Evolutionary conservation across 2,329 filamentous ascomycete species (phyloP), one percentile per base, ranked within the genome.

Genomic region (Dissoconium aciculare): DNA sequence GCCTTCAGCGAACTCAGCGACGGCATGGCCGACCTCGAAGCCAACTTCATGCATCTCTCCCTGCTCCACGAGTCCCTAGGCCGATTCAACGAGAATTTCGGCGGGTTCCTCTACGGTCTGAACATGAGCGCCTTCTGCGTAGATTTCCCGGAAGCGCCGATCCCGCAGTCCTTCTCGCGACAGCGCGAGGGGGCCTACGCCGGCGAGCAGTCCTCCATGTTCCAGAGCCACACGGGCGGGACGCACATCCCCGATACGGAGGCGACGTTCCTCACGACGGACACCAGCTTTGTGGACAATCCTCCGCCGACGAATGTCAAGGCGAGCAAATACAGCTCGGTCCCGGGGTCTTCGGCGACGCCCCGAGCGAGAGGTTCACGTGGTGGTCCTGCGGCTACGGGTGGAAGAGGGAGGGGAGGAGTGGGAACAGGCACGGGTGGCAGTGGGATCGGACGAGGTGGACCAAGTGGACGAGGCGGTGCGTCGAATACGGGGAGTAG

Each of bases 111-210:
- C 27, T 98, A 95, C 48, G 89, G 89, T 2, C 57, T 98, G 53
- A 95, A 95, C 52, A 94, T 98, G 85, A 95, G 94, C 56, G 89
- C 89, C 1, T 98, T 95, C 54, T 95, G 87, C 54, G 85, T 95
- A 17, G 89, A 98, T 55, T 98, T 94, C 42, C 81, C 84, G 0
- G 89, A 98, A 80, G 80, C 79, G 1, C 85, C 85, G 0, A 72
- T 92, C 41, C 52, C 74, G 5, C 84, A 93, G 45, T 92, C 83
- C 1, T 93, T 93, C 51, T 69, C 71, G 12, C 71, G 67, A 46
- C 37, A 42, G 13, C 51, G 50, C 30, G 41, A 49, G 10, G 28
- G 28, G 12, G 15, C 12, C 11, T 11, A 17, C 6, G 29, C 16
- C 9, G 15, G 17, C 12, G 28, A 21, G 11, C 28, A 27, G 24